Percentiles rank a stretch among this genome's conserved stretches.
These are phyloP conservation scores for Emydomyces testavorans DNA, from an alignment of 2,329 filamentous ascomycete genomes.

Conservation along the genomic window DNA sequence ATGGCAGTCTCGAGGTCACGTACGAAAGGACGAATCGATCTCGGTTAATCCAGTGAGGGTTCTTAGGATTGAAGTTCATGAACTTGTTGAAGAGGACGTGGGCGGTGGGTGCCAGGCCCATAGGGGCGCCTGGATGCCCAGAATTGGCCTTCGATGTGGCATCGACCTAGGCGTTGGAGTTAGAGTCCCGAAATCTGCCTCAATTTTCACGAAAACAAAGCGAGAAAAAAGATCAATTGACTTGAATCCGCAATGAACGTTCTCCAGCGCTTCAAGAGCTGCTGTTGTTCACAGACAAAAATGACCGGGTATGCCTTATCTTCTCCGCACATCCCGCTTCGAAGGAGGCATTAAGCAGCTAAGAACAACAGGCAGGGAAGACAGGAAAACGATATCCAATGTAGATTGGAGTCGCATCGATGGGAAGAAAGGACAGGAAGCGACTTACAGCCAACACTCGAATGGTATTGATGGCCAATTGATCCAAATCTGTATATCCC, in stretches of 20 bases:
- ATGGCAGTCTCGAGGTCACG: conserved; percentile 35
- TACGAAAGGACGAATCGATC: conserved; percentile 99
- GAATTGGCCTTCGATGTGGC: conserved; percentile 92
- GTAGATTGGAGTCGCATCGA: background rate
- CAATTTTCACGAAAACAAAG: background rate
- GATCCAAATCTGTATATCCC: conserved; percentile 78
- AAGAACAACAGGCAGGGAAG: background rate
- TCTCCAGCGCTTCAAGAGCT: background rate
- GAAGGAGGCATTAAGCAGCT: background rate
- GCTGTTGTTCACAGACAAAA: background rate
- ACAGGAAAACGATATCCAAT: background rate
- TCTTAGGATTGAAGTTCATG: conserved; percentile 99
- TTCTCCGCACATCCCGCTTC: conserved; percentile 7
- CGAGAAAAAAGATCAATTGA: background rate
- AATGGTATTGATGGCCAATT: conserved; percentile 96
- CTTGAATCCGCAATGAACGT: background rate
- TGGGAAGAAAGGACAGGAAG: conserved; percentile 2
- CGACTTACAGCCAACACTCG: conserved; percentile 80
- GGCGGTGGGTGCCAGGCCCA: conserved; percentile 89
- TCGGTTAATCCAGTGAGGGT: conserved; percentile 91
- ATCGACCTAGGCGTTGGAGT: conserved; percentile 59
- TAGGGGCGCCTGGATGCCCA: conserved; percentile 95
- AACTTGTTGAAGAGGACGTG: conserved; percentile 98
- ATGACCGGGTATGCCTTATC: background rate
- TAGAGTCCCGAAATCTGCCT: background rate